Evolutionary conservation across 371 early-diverging fungal genomes (phyloP).

Genomic region (Mortierella sp.): DNA sequence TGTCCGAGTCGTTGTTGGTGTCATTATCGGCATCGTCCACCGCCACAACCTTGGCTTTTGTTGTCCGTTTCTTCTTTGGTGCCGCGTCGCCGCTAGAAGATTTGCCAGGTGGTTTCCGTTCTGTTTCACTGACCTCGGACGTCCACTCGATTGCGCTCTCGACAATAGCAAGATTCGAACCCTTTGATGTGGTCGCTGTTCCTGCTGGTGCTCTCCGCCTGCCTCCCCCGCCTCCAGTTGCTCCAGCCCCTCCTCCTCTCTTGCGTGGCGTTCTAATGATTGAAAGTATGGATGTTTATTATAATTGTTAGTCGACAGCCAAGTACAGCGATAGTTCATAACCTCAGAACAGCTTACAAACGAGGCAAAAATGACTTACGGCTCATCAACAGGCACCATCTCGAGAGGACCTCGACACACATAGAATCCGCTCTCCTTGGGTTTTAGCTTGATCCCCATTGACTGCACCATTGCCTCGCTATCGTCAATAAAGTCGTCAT

Average conservation of each 20-base stretch:
- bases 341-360: too few relatives aligned
- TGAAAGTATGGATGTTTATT: background rate
- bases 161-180: conserved; percentile 36
- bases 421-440: conserved; percentile 63
- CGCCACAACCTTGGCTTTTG: conserved; percentile 26
- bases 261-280: background rate
- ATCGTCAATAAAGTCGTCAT: conserved; percentile 68
- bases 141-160: conserved; percentile 53
- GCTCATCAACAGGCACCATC: conserved; percentile 54
- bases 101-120: conserved; percentile 36
- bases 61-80: conserved; percentile 38
- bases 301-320: background rate
- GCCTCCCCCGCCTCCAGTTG: background rate
- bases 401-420: conserved; percentile 66
- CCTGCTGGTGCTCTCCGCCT: conserved; percentile 27
- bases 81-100: conserved; percentile 12
- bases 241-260: background rate
- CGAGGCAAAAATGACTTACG: conserved; percentile 47
- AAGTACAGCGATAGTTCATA: too few relatives aligned
- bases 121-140: conserved; percentile 56
- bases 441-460: conserved; percentile 49
- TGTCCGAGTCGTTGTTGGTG: conserved; percentile 48
- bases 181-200: conserved; percentile 14
- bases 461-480: conserved; percentile 67
- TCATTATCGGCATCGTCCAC: conserved; percentile 33